phyloP scores from a whole-genome alignment of 306 rosid species.

The Mimosa bimucronata region DNA sequence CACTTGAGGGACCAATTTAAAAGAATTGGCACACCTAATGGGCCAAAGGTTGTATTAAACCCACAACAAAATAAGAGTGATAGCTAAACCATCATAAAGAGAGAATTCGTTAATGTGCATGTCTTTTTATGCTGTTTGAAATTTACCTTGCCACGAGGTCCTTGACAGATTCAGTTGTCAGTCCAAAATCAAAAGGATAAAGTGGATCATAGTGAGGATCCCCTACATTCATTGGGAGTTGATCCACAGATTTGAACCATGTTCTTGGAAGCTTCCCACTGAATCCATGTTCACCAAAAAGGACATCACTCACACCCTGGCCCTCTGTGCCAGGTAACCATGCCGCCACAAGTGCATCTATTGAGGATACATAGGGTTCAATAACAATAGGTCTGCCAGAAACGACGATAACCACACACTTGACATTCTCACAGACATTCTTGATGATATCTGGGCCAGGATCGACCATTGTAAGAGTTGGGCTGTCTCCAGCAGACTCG shows the following conservation, averaged over 20 bases:
- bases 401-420: conserved; percentile 71
- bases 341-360: conserved; percentile 82
- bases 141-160: conserved; percentile 68
- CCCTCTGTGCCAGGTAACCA: conserved; percentile 98
- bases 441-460: conserved; percentile 71
- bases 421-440: conserved; percentile 69
- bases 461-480: conserved; percentile 63
- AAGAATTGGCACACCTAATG: too few species aligned
- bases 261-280: conserved; percentile 89
- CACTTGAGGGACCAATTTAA: too few species aligned
- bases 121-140: background rate
- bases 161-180: conserved; percentile 67
- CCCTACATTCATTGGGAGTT: conserved; percentile 87
- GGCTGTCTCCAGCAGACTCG: conserved; percentile 79
- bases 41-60: too few species aligned
- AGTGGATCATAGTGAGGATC: conserved; percentile 96
- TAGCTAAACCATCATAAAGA: background rate
- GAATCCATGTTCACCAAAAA: conserved; percentile 85
- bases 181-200: conserved; percentile 81
- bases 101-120: background rate
- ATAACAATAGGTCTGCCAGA: conserved; percentile 89
- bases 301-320: conserved; percentile 85
- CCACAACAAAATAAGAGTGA: background rate
- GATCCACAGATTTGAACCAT: conserved; percentile 87
- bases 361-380: conserved; percentile 69